A percentile compares a stretch with the other conserved stretches of the same genome.
phyloP scores from a whole-genome alignment of 257 asterid genomes.

The Jacaranda mimosifolia region DNA sequence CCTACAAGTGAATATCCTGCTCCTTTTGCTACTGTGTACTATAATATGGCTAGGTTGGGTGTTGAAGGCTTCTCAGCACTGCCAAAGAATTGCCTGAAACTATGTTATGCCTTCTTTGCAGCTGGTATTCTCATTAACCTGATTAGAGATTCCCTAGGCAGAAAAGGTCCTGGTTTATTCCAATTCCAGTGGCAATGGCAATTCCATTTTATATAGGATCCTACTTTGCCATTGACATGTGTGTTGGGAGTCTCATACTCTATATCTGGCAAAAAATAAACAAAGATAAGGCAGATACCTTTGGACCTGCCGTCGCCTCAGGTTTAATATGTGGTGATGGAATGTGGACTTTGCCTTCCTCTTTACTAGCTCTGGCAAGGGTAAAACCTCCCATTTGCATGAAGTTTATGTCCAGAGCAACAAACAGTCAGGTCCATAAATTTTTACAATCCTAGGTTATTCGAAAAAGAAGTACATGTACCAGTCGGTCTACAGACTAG shows the following conservation, averaged over 20 bases:
- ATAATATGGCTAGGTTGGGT: conserved; percentile 69
- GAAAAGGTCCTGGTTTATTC: conserved; percentile 54
- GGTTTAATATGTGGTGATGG: conserved; percentile 38
- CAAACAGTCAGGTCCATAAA: conserved; percentile 48
- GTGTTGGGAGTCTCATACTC: conserved; percentile 67
- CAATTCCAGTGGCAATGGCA: conserved; percentile 86
- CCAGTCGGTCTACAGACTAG: no score
- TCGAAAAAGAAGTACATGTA: no score
- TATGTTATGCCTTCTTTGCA: conserved; percentile 64
- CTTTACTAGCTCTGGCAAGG: conserved; percentile 60
- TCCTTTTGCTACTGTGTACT: conserved; percentile 57
- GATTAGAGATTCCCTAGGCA: conserved; percentile 58
- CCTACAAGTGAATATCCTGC: conserved; percentile 65
- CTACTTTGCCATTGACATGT: conserved; percentile 71
- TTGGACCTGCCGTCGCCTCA: conserved; percentile 71
- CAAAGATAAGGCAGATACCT: conserved; percentile 63
- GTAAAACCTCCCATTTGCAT: conserved; percentile 75
- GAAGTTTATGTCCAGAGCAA: conserved; percentile 63
- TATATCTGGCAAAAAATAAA: conserved; percentile 62
- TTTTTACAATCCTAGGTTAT: not conserved
- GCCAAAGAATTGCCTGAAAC: conserved; percentile 60
- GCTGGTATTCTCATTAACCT: conserved; percentile 60
- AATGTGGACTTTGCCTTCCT: conserved; percentile 65
- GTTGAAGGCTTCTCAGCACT: conserved; percentile 73
- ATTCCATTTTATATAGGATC: conserved; percentile 72